Base-by-base conservation (phyloP, 2,329 filamentous ascomycete species). In the Plectosphaerella cucumerina region DNA sequence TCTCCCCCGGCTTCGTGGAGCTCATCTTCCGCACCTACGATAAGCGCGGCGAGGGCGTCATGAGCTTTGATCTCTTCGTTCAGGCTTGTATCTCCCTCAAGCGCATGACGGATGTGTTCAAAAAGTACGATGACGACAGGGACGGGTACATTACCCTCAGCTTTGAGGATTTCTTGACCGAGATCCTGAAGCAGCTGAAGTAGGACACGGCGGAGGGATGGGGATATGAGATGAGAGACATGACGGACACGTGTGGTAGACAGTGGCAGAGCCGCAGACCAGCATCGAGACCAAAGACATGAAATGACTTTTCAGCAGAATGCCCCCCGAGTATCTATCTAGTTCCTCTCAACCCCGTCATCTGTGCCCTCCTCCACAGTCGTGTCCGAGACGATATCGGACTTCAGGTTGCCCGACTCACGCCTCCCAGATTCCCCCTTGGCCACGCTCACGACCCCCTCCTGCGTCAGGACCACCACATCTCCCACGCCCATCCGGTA, bases 31-130 rank as follows among this genome's bases (percentile, higher is more conserved):
- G 82, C 59, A 94, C 90, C 1, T 97, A 95, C 72, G 93, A 97
- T 68, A 91, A 87, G 76, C 78, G 81, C 56, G 72, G 74, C 58
- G 78, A 83, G 64, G 85, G 86, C 35, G 78, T 80, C 60, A 90
- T 91, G 81, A 89, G 86, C 71, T 99, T 99, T 64, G 94, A 99
- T 72, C 72, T 99, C 48, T 99, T 99, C 64, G 94, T 99, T 54
- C 94, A 99, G 77, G 90, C 90, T 48, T 97, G 94, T 70, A 97
- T 99, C 65, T 91, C 85, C 61, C 77, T 99, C 62, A 97, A 97
- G 81, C 82, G 94, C 60, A 97, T 99, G 93, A 99, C 94, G 53
- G 94, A 99, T 69, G 91, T 96, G 23, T 99, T 99, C 69, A 99
- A 99, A 79, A 93, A 92, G 71, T 99, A 97, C 68, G 94, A 99